Conservation (phyloP, 2,329 filamentous ascomycete genomes). For the Paecilomyces dactylethromorphus region DNA sequence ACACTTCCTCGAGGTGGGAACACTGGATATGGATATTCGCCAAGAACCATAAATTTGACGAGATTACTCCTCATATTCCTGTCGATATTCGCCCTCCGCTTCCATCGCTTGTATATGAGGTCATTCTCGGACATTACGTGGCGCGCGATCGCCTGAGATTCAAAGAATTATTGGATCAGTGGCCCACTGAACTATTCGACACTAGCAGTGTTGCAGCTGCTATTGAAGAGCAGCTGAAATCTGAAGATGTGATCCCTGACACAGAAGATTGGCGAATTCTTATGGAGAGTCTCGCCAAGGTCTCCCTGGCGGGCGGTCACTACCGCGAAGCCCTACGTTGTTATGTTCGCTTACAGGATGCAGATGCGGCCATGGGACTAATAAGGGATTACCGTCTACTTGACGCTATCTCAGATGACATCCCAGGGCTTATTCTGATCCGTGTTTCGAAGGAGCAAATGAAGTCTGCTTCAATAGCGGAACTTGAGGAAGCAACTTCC, state of each 20-base stretch:
- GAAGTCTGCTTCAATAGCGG: slow-evolving; percentile 56
- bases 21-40: slow-evolving; percentile 94
- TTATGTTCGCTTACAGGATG: slow-evolving; percentile 87
- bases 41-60: slow-evolving; percentile 76
- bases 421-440: slow-evolving; percentile 79
- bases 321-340: slow-evolving; percentile 78
- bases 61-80: slow-evolving; percentile 80
- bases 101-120: slow-evolving; percentile 76
- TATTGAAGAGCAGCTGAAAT: slow-evolving; percentile 75
- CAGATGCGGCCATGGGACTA: slow-evolving; percentile 77
- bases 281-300: slow-evolving; percentile 75
- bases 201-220: slow-evolving; percentile 67
- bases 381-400: slow-evolving; percentile 87
- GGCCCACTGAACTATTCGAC: slow-evolving; percentile 80
- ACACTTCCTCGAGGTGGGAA: slow-evolving; percentile 78
- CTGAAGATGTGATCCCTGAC: slow-evolving; percentile 67
- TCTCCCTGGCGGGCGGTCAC: slow-evolving; percentile 75
- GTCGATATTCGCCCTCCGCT: slow-evolving; percentile 72
- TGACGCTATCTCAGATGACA: slow-evolving; percentile 81
- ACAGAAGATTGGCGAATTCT: slow-evolving; percentile 84
- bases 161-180: slow-evolving; percentile 70
- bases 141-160: slow-evolving; percentile 68
- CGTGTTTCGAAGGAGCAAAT: slow-evolving; percentile 70
- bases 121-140: slow-evolving; percentile 84
- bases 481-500: slow-evolving; percentile 71